These are phyloP conservation scores for Zymoseptoria pseudotritici DNA, from an alignment of 2,329 filamentous ascomycete species.

Conservation along the genomic window DNA sequence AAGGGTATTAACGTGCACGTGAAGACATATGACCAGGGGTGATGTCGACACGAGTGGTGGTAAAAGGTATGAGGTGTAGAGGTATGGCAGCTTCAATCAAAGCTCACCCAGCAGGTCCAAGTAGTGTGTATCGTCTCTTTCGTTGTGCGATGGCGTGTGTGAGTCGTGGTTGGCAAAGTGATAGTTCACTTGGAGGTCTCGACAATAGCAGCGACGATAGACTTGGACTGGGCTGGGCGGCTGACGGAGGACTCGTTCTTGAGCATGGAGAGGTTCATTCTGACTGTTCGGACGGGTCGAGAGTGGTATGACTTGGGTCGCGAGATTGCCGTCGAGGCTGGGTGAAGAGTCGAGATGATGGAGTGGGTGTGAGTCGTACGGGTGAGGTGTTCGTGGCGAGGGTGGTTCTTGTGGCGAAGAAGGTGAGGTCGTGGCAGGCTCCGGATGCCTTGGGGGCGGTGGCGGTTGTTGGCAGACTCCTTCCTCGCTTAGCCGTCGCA, in stretches of 20 bases:
- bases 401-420: background rate
- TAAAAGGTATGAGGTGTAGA: conserved; percentile 1
- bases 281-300: conserved; percentile 9
- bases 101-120: conserved; percentile 15
- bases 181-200: conserved; percentile 13
- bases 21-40: conserved; percentile 14
- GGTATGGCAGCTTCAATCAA: conserved; percentile 1
- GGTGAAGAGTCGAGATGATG: conserved; percentile 11
- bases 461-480: background rate
- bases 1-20: conserved; percentile 7
- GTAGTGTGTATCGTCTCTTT: conserved; percentile 17
- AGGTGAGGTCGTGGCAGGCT: background rate
- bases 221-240: conserved; percentile 22
- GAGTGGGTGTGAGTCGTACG: background rate
- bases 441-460: background rate
- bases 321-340: conserved; percentile 14
- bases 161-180: conserved; percentile 1
- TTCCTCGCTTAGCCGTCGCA: background rate
- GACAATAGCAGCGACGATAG: conserved; percentile 14
- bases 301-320: conserved; percentile 16
- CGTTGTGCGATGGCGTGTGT: conserved; percentile 1
- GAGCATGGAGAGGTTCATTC: conserved; percentile 19
- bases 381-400: background rate
- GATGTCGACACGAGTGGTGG: conserved; percentile 3
- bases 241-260: conserved; percentile 16